Evolutionary conservation across 2,329 filamentous ascomycete species (phyloP).

Genomic region (Fusarium torreyae): DNA sequence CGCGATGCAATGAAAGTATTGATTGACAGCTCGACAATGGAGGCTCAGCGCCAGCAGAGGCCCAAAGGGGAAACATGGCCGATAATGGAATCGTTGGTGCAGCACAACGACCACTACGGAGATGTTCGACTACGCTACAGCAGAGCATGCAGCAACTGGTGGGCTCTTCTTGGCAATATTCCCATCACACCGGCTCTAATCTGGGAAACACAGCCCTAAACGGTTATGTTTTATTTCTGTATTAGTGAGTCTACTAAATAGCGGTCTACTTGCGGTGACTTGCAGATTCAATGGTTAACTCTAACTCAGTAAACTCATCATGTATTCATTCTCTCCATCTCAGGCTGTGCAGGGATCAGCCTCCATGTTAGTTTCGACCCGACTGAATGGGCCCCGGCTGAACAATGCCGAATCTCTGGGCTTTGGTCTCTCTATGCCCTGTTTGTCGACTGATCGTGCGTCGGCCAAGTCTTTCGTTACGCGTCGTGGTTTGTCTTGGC

Average conservation of each 20-base stretch:
- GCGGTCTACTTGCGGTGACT: neutral
- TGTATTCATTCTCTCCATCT: neutral
- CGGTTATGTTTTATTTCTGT: constrained; percentile 1
- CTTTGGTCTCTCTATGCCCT: constrained; percentile 6
- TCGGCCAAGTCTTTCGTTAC: constrained; percentile 27
- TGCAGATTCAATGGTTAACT: neutral
- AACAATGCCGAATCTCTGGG: constrained; percentile 30
- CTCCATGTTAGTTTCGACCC: constrained; percentile 28
- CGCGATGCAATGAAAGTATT: constrained; percentile 14
- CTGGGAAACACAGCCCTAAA: constrained; percentile 35
- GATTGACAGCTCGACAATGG: constrained; percentile 41
- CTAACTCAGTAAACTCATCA: neutral
- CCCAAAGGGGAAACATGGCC: constrained; percentile 41
- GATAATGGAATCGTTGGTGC: constrained; percentile 32
- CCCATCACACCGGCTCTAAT: constrained; percentile 30
- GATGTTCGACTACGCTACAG: constrained; percentile 38
- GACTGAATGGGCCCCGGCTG: constrained; percentile 28
- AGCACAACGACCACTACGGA: constrained; percentile 42
- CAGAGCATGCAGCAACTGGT: constrained; percentile 22
- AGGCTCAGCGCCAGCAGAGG: constrained; percentile 40
- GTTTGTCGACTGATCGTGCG: constrained; percentile 10
- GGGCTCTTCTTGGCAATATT: constrained; percentile 29
- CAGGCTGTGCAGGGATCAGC: constrained; percentile 37
- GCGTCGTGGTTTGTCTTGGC: constrained; percentile 29
- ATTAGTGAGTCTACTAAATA: neutral